Evolutionary conservation across 1,284 basidiomycete genomes (phyloP).

Genomic region (Athelia psychrophila): DNA sequence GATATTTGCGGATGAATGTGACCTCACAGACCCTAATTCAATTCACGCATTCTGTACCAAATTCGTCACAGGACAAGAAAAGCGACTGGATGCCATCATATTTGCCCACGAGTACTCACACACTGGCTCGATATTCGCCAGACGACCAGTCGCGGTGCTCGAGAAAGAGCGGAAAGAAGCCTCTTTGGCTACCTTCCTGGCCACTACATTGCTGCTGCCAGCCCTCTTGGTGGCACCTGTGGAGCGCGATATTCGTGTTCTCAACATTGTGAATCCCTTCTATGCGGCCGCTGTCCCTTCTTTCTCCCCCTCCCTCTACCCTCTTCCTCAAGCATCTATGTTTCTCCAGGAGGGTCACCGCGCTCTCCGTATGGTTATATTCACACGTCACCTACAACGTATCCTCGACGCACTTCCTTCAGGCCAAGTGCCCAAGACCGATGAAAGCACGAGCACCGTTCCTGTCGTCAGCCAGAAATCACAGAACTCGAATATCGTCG

Average conservation of each 20-base stretch:
- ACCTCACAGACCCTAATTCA: constrained; percentile 58
- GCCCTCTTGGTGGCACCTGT: constrained; percentile 73
- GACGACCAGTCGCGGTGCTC: constrained; percentile 23
- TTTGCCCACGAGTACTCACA: constrained; percentile 72
- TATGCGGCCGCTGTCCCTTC: constrained; percentile 71
- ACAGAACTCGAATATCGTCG: constrained; percentile 69
- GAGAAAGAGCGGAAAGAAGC: constrained; percentile 37
- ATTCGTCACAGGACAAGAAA: constrained; percentile 59
- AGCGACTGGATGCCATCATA: constrained; percentile 67
- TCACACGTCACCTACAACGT: constrained; percentile 73
- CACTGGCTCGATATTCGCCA: constrained; percentile 48
- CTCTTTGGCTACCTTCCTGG: constrained; percentile 72
- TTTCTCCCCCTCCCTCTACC: constrained; percentile 29
- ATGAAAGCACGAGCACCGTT: constrained; percentile 35
- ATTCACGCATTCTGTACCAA: constrained; percentile 64
- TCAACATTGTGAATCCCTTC: constrained; percentile 81
- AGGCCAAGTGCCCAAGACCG: constrained; percentile 52
- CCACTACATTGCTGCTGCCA: constrained; percentile 76
- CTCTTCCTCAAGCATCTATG: constrained; percentile 27
- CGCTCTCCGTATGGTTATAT: constrained; percentile 58
- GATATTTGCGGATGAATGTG: constrained; percentile 74
- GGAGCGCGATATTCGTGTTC: constrained; percentile 81
- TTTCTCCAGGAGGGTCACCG: constrained; percentile 63
- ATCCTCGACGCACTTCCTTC: constrained; percentile 73
- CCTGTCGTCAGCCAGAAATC: constrained; percentile 44